Percentiles rank a stretch among this genome's conserved stretches.
Conservation (phyloP, 306 rosid species). For the Hippophae rhamnoides region DNA sequence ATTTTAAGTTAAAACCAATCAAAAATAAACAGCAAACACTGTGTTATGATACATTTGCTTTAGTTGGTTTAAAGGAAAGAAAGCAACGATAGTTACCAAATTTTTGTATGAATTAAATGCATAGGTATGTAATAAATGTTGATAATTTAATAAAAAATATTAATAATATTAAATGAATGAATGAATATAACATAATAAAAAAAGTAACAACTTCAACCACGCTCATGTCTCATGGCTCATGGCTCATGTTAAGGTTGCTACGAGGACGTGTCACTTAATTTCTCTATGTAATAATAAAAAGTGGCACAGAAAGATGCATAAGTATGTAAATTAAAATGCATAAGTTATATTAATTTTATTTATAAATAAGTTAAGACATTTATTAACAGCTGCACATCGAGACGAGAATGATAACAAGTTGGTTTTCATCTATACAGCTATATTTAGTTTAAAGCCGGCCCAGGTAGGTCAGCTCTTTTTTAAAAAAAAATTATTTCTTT, state of each 20-base stretch:
- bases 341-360: not conserved
- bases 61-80: too few relatives aligned
- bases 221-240: too few relatives aligned
- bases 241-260: not conserved
- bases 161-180: too few relatives aligned
- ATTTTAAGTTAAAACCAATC: too few relatives aligned
- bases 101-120: too few relatives aligned
- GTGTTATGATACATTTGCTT: too few relatives aligned
- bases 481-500: not conserved
- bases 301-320: slow-evolving; percentile 57
- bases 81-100: too few relatives aligned
- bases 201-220: not conserved
- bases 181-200: not conserved
- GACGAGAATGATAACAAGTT: slow-evolving; percentile 57
- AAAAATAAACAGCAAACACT: too few relatives aligned
- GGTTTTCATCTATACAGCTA: slow-evolving; percentile 93
- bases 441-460: slow-evolving; percentile 71
- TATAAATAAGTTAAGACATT: slow-evolving; percentile 16
- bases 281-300: slow-evolving; percentile 37
- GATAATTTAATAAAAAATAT: too few relatives aligned
- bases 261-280: slow-evolving; percentile 30
- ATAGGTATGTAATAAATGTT: too few relatives aligned
- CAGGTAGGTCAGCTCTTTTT: slow-evolving; percentile 50
- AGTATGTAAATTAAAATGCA: not conserved
- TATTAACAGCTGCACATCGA: slow-evolving; percentile 50